A percentile compares a stretch with the other conserved stretches of the same genome.
These are phyloP conservation scores for Penicillium riverlandense DNA, from an alignment of 495 filamentous ascomycete species.

Conservation along the genomic window DNA sequence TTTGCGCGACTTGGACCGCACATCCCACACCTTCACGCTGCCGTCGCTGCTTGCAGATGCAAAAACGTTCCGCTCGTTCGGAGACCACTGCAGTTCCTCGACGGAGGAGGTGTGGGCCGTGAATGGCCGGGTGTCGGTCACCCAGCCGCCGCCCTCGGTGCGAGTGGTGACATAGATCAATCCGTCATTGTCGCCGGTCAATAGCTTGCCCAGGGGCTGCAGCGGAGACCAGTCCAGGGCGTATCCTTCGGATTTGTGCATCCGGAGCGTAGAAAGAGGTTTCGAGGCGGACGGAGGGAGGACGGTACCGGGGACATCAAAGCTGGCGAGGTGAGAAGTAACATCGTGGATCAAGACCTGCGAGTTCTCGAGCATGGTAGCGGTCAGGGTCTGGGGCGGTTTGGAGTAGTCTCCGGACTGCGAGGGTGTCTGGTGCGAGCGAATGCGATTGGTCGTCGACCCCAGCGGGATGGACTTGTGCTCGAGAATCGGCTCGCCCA, in stretches of 20 bases:
- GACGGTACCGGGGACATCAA: slow-evolving; percentile 77
- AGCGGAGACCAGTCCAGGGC: slow-evolving; percentile 89
- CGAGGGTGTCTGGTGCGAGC: slow-evolving; percentile 67
- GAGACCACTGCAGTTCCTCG: slow-evolving; percentile 95
- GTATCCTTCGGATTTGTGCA: slow-evolving; percentile 91
- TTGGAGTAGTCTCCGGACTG: slow-evolving; percentile 53
- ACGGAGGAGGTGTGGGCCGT: slow-evolving; percentile 76
- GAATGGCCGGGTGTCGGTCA: slow-evolving; percentile 72
- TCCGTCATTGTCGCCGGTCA: slow-evolving; percentile 88
- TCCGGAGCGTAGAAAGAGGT: slow-evolving; percentile 74
- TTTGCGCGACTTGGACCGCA: slow-evolving; percentile 77
- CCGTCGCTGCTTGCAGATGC: slow-evolving; percentile 89
- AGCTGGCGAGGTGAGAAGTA: slow-evolving; percentile 74
- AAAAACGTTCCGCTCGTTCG: slow-evolving; percentile 84
- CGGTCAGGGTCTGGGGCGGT: slow-evolving; percentile 73
- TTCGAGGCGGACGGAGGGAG: slow-evolving; percentile 77
- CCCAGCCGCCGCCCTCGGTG: slow-evolving; percentile 80
- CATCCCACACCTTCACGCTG: slow-evolving; percentile 91
- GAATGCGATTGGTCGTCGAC: slow-evolving; percentile 88
- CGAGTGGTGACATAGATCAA: slow-evolving; percentile 80
- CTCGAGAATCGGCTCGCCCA: slow-evolving; percentile 88
- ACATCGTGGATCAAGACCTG: slow-evolving; percentile 91
- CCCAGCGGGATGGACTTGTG: slow-evolving; percentile 77
- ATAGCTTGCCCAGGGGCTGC: slow-evolving; percentile 67
- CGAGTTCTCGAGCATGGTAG: slow-evolving; percentile 82